Conservation (phyloP, 192 early-diverging fungal genomes). For the Phycomyces nitens region DNA sequence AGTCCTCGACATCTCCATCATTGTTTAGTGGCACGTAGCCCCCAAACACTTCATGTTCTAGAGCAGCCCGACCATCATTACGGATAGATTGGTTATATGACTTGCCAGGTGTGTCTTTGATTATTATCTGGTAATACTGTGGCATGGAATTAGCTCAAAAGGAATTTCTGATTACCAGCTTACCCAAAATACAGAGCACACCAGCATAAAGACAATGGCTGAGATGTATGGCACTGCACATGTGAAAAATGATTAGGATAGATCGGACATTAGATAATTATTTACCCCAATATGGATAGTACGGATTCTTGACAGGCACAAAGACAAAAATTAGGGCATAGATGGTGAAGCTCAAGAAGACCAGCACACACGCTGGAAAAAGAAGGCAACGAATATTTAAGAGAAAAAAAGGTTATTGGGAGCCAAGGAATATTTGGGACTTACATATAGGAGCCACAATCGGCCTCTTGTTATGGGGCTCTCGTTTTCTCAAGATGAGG, state of each 20-base stretch:
- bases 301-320: slow-evolving; percentile 22
- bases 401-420: neutral
- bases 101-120: slow-evolving; percentile 23
- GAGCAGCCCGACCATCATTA: slow-evolving; percentile 8
- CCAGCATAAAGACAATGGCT: slow-evolving; percentile 13
- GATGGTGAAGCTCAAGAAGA: slow-evolving; percentile 20
- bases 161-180: neutral
- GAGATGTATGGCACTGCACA: slow-evolving; percentile 29
- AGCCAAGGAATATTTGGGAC: neutral
- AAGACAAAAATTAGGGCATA: slow-evolving; percentile 31
- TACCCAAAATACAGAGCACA: slow-evolving; percentile 28
- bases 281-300: slow-evolving; percentile 32
- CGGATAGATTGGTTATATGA: slow-evolving; percentile 26
- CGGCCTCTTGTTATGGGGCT: slow-evolving; percentile 14
- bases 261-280: neutral
- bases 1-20: neutral
- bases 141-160: neutral
- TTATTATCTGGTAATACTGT: slow-evolving; percentile 20
- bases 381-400: too few species aligned
- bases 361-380: slow-evolving; percentile 13
- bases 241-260: neutral
- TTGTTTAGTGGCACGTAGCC: neutral
- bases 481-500: slow-evolving; percentile 13
- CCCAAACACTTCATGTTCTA: slow-evolving; percentile 24
- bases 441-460: slow-evolving; percentile 23